These are phyloP conservation scores for Annulohypoxylon nitens DNA, from an alignment of 495 filamentous ascomycete genomes.

Conservation along the genomic window DNA sequence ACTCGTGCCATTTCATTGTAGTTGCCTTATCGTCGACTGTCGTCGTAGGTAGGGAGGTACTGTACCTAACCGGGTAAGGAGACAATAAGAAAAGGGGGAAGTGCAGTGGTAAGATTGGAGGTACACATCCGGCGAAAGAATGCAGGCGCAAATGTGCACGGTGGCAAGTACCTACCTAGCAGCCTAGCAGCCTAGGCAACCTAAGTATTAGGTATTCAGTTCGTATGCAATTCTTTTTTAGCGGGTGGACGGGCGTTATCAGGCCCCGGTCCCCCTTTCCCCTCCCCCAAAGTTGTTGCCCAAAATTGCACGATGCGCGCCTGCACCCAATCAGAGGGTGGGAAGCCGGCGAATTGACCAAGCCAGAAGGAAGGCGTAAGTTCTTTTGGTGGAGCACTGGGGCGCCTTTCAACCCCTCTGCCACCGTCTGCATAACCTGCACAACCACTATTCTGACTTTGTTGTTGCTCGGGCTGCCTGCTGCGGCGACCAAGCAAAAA, in stretches of 20 bases:
- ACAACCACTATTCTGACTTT: conserved; percentile 42
- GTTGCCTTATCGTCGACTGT: conserved; percentile 17
- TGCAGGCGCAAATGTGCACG: background rate
- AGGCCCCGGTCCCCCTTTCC: conserved; percentile 25
- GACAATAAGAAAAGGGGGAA: conserved; percentile 27
- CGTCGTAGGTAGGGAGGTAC: background rate
- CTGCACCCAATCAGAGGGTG: conserved; percentile 34
- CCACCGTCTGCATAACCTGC: conserved; percentile 40
- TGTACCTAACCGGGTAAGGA: conserved; percentile 13
- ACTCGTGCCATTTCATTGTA: conserved; percentile 16
- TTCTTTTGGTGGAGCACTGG: conserved; percentile 24
- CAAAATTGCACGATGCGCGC: conserved; percentile 36
- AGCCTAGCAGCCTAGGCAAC: background rate
- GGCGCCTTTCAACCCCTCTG: conserved; percentile 11
- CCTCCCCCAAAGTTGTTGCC: conserved; percentile 33
- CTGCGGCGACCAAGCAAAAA: conserved; percentile 53
- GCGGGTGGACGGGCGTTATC: conserved; percentile 14
- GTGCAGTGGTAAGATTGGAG: background rate
- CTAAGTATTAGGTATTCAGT: conserved; percentile 5
- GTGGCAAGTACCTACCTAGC: conserved; percentile 15
- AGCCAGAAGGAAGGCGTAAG: conserved; percentile 21
- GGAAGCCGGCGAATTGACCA: conserved; percentile 19
- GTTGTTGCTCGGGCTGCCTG: conserved; percentile 46
- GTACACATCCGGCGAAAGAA: conserved; percentile 26
- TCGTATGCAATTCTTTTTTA: conserved; percentile 13